phyloP scores from a whole-genome alignment of 2,329 filamentous ascomycete genomes.

The Hypoxylon sp. region DNA sequence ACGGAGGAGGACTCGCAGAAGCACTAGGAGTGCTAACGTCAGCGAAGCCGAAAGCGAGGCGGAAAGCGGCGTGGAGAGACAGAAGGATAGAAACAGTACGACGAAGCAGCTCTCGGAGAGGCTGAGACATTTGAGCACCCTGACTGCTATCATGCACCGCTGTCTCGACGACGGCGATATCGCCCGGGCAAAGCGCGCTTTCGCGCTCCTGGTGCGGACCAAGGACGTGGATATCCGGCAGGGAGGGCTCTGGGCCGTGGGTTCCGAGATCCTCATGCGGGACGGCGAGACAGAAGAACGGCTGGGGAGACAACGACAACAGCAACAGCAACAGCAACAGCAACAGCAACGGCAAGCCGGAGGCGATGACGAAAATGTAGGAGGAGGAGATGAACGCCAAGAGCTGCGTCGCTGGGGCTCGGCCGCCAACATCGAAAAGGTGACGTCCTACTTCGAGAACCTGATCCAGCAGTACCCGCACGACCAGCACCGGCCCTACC shows the following conservation, averaged over 20 bases:
- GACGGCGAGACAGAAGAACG: slow-evolving; percentile 60
- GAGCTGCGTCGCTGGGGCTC: slow-evolving; percentile 58
- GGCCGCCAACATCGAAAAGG: slow-evolving; percentile 61
- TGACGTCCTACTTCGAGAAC: slow-evolving; percentile 78
- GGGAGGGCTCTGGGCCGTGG: slow-evolving; percentile 83
- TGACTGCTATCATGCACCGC: slow-evolving; percentile 79
- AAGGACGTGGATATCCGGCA: slow-evolving; percentile 76
- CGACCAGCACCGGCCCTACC: slow-evolving; percentile 70
- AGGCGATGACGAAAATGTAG: slow-evolving; percentile 26
- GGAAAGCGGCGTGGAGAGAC: slow-evolving; percentile 24
- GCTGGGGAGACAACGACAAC: slow-evolving; percentile 7
- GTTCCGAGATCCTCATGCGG: slow-evolving; percentile 85
- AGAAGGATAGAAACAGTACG: slow-evolving; percentile 27
- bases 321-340: not conserved
- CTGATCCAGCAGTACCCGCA: slow-evolving; percentile 84
- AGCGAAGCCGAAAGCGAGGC: slow-evolving; percentile 31
- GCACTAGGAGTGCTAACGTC: not conserved
- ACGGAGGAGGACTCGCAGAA: slow-evolving; percentile 29
- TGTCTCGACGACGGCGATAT: slow-evolving; percentile 81
- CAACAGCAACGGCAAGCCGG: slow-evolving; percentile 7
- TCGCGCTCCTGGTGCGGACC: slow-evolving; percentile 77
- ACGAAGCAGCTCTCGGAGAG: slow-evolving; percentile 55
- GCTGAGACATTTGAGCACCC: slow-evolving; percentile 72
- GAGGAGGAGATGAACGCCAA: slow-evolving; percentile 10
- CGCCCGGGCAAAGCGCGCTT: slow-evolving; percentile 78